Base-by-base conservation (phyloP, 2,329 filamentous ascomycete species). In the Ceratocystiopsis minuta region DNA sequence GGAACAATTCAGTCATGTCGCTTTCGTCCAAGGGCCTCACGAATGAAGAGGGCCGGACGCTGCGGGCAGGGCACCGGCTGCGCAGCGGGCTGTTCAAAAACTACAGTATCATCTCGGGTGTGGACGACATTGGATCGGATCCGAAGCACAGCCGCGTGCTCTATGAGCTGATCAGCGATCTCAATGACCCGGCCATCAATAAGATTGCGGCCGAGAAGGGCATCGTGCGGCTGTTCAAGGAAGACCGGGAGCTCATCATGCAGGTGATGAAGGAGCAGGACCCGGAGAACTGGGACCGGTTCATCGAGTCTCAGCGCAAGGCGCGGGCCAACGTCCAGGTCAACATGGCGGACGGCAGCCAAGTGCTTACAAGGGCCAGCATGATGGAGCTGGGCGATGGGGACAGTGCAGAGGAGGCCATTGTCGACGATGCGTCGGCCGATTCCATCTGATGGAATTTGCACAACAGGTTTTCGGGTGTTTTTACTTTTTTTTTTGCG, bases 231-330 rank as follows among this genome's bases (percentile, higher is more conserved):
- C 69, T 74, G 0, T 76, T 84, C 49, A 66, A 72, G 50, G 70
- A 77, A 52, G 57, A 76, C 48, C 63, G 60, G 44, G 65, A 68
- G 15, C 54, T 67, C 41, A 61, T 76, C 16, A 54, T 68, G 35
- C 59, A 61, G 45, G 52, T 57, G 39, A 53, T 78, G 48, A 64
- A 72, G 16, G 72, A 71, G 6, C 67, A 69, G 24, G 81, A 85
- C 48, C 74, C 76, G 0, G 71, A 75, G 47, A 68, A 80, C 55
- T 73, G 81, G 69, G 67, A 70, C 39, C 59, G 60, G 9, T 73
- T 86, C 52, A 66, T 70, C 18, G 72, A 79, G 57, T 63, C 67
- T 34, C 74, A 77, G 57, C 61, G 70, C 51, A 74, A 74, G 57
- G 68, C 71, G 6, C 60, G 65, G 43, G 68, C 65, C 12, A 75